Evolutionary conservation across 176 grass and related monocot species (phyloP), one percentile per base, ranked within the genome.

Genomic region (Panicum miliaceum): DNA sequence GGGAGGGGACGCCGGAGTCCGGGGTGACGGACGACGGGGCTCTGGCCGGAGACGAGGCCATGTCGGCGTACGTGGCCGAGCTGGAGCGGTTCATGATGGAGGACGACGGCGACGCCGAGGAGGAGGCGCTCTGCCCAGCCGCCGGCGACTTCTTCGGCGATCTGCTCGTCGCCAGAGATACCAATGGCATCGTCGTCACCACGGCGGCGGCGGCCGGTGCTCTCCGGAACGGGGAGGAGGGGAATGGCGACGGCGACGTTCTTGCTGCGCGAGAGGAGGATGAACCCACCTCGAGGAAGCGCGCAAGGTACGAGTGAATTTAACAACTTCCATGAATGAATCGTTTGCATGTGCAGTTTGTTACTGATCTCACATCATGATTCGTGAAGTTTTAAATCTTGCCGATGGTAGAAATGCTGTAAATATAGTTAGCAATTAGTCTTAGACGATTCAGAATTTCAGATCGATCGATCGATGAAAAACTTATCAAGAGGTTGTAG

Each of bases 241-340:
- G 18, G 13, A 37, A 16, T 6, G 26, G 16, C 12, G 51, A 4
- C 1, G 82, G 52, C 10, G 9, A 1, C 0, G 64, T 20, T 48
- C 53, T 58, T 61, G 81, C 6, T 5, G 87, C 35, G 69, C 37
- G 29, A 63, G 60, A 80, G 75, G 73, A 78, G 74, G 74, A 79
- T 67, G 47, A 74, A 46, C 27, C 20, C 6, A 0, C 58, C 66
- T 66, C 87, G 81, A 74, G 75, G 68, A 89, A 84, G 59, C 81
- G 76, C 38, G 75, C 81, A 72, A 84, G 81, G 86, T 84, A 84
- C 57, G 81, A 78, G 19, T 88, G 81, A 86, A 54, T 29, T 79
- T 57, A 82, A 50, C 22, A 47, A 0, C 29, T 53, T 51, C 4
- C 59, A 25, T 51, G 12, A 65, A 25, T 51, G 12, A 65, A 16